Evolutionary conservation across 1,284 basidiomycete genomes (phyloP), one percentile per base, ranked within the genome.

Genomic region (Tilletia walkeri): DNA sequence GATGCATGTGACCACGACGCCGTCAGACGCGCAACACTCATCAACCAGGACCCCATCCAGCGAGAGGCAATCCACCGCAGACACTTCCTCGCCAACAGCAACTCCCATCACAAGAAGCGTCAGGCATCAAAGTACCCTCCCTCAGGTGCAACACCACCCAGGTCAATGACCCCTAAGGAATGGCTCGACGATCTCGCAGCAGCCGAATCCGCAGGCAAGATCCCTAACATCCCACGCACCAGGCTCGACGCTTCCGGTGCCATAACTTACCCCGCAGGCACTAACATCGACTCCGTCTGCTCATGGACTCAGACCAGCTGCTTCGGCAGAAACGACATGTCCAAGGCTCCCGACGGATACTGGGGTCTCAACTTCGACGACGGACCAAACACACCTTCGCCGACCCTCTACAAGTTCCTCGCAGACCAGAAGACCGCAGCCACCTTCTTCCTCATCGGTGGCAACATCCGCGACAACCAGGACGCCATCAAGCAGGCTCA

Each of bases 321-420:
- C 82, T 79, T 85, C 63, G 87, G 86, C 68, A 74, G 86, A 2
- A 88, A 84, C n/a, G 89, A 91, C 75, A 79, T 91, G 67, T 92
- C 90, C 90, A 88, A 92, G 75, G 90, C 88, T 5, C 77, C 77
- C 10, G 59, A 68, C 61, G 59, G 59, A 7, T 34, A 38, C 59
- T 72, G 72, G 74, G 78, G 77, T 49, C 71, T 82, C 36, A 75
- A 74, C 20, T 76, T 80, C 59, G 78, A 80, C 65, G 78, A 80
- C 56, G 78, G 78, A 16, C 78, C 78, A 3, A 80, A 80, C 69
- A 78, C 77, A 67, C 68, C 78, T 36, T 77, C 76, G 67, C 76
- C 76, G 34, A 69, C 56, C 1, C 71, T 77, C 68, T 76, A 76
- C 70, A 73, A 76, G 69, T 76, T 68, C 68, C 66, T 77, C 3